Base-by-base conservation (phyloP, 2,329 filamentous ascomycete genomes). In the Fusarium sp. region DNA sequence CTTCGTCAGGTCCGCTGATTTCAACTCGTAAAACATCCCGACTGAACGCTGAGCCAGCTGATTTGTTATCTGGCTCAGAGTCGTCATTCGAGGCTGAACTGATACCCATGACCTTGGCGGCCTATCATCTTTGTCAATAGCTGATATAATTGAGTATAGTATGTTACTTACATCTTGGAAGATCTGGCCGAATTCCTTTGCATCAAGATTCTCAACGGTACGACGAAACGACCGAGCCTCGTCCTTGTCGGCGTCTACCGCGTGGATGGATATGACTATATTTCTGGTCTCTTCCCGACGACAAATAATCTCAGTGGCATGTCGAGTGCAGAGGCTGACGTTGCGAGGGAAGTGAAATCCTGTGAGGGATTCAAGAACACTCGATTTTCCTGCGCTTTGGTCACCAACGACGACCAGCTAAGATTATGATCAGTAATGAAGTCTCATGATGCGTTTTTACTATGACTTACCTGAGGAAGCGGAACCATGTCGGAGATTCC, bases 301-400 rank as follows among this genome's bases (percentile, higher is more conserved):
- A 56, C 76, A 81, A 6, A 78, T 80, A 33, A 84, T 84, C 68
- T 84, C 81, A 0, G 84, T 86, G 0, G 80, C 83, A 44, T 84
- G 83, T 0, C 84, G 78, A 0, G 84, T 86, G 45, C 84, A 85
- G 2, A 85, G 79, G 1, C 77, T 81, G 0, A 77, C 76, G 1
- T 71, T 78, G 2, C 81, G 78, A 6, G 84, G 83, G 39, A 86
- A 84, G 0, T 79, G 78, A 33, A 86, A 83, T 0, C 81, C 82
- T 0, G 83, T 86, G 32, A 86, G 63, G 19, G 80, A 94, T 75
- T 96, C 92, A 30, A 96, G 82, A 19, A 96, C 90, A 2, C 92
- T 95, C 77, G 90, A 93, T 82, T 96, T 96, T 73, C 93, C 93
- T 43, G 92, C 93, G 0, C 91, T 94, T 75, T 96, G 93, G 70